Percentiles rank a stretch among this genome's conserved stretches.
Conservation (phyloP, 805 yeast species). For the Cyberlindnera veronae region DNA sequence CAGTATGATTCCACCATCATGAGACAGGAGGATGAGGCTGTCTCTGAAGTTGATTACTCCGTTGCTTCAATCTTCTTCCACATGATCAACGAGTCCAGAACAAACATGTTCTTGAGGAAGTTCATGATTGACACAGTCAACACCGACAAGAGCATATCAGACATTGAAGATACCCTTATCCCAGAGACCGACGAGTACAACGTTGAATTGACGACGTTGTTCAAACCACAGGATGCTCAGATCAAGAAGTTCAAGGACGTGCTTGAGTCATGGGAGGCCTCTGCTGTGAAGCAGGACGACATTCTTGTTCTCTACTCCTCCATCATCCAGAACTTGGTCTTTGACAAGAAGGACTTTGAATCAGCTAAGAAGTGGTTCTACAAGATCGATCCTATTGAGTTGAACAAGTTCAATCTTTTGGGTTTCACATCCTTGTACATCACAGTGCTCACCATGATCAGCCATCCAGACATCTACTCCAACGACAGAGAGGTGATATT, state of each 20-base stretch:
- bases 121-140: slow-evolving; percentile 25
- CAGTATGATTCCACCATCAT: slow-evolving; percentile 16
- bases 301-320: slow-evolving; percentile 26
- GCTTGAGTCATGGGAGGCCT: slow-evolving; percentile 20
- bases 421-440: slow-evolving; percentile 32
- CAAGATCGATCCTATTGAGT: slow-evolving; percentile 11
- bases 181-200: slow-evolving; percentile 18
- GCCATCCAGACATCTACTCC: slow-evolving; percentile 12
- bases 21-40: slow-evolving; percentile 10
- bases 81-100: slow-evolving; percentile 22
- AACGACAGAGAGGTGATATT: slow-evolving; percentile 20
- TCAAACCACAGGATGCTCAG: slow-evolving; percentile 28
- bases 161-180: slow-evolving; percentile 12
- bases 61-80: slow-evolving; percentile 17
- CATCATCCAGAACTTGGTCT: slow-evolving; percentile 27
- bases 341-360: slow-evolving; percentile 22
- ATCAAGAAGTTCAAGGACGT: slow-evolving; percentile 21
- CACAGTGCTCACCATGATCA: slow-evolving; percentile 23
- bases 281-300: slow-evolving; percentile 23
- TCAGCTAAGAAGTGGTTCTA: slow-evolving; percentile 26
- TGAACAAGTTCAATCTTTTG: slow-evolving; percentile 20
- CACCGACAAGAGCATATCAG: slow-evolving; percentile 21
- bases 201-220: slow-evolving; percentile 27
- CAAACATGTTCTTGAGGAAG: slow-evolving; percentile 21
- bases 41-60: slow-evolving; percentile 17